Conservation (phyloP, 345 rosid genomes). For the Eucalyptus camaldulensis region DNA sequence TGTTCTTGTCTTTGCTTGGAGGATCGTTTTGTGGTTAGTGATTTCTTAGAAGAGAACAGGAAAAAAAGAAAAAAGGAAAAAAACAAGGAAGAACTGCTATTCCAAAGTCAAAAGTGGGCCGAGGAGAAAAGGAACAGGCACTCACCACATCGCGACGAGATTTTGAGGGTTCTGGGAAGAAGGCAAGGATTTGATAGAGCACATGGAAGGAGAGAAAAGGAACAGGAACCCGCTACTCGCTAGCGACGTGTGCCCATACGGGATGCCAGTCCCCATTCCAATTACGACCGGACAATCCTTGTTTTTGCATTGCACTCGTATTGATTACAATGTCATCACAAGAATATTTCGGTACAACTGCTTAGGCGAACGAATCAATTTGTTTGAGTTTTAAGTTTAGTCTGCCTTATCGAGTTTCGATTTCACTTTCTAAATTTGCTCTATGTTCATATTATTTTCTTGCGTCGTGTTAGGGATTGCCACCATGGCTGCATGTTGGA, state of each 20-base stretch:
- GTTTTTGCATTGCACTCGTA: background rate
- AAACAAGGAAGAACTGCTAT: background rate
- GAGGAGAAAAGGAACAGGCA: background rate
- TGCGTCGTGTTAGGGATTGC: background rate
- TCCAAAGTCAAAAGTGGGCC: background rate
- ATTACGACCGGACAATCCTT: background rate
- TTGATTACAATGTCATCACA: background rate
- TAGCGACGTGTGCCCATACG: background rate
- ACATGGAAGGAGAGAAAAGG: background rate
- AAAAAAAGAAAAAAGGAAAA: background rate
- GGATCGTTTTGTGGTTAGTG: background rate
- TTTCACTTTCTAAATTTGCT: background rate
- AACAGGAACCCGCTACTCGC: background rate
- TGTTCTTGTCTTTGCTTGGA: background rate
- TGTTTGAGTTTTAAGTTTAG: background rate
- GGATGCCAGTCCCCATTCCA: background rate
- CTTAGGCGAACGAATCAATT: background rate
- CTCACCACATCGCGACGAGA: background rate
- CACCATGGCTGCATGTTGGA: background rate
- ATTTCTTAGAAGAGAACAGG: background rate
- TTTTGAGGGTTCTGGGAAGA: background rate
- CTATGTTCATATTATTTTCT: background rate
- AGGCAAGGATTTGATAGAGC: background rate
- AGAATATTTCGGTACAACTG: background rate
- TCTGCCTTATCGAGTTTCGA: background rate